These are phyloP conservation scores for Lepidium didymum DNA, from an alignment of 345 rosid genomes.

Conservation along the genomic window DNA sequence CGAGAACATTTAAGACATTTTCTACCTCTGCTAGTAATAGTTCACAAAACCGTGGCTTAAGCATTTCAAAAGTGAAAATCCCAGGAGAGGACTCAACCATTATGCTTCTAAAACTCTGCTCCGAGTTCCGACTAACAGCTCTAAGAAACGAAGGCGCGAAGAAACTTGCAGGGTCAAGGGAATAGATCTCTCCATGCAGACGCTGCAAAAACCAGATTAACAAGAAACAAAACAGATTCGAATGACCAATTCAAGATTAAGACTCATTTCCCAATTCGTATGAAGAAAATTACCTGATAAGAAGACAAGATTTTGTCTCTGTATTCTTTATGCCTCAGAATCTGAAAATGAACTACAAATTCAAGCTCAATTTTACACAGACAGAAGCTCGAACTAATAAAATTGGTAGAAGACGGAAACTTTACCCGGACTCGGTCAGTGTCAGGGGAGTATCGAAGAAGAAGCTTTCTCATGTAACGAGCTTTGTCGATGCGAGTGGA, in stretches of 20 bases:
- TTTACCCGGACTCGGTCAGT: constrained; percentile 68
- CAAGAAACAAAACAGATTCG: background rate
- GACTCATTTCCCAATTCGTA: background rate
- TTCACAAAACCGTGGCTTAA: constrained; percentile 68
- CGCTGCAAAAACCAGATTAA: constrained; percentile 47
- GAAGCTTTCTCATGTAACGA: constrained; percentile 58
- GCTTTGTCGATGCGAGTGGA: constrained; percentile 47
- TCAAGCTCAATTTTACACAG: background rate
- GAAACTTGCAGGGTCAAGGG: constrained; percentile 47
- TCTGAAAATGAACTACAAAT: constrained; percentile 11
- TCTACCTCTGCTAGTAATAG: constrained; percentile 69
- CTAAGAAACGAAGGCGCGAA: constrained; percentile 71
- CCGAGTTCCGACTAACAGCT: constrained; percentile 53
- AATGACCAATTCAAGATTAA: background rate
- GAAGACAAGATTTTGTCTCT: constrained; percentile 22
- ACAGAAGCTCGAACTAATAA: background rate
- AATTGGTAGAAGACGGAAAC: background rate
- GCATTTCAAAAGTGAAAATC: constrained; percentile 70
- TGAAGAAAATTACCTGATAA: constrained; percentile 10
- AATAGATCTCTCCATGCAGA: constrained; percentile 54
- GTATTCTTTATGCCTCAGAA: constrained; percentile 27
- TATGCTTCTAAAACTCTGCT: constrained; percentile 55
- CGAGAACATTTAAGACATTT: constrained; percentile 14
- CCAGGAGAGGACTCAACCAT: constrained; percentile 59
- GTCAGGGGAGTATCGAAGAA: constrained; percentile 68